Base-by-base conservation (phyloP, 164 flowering plant species). In the Vitis vinifera region DNA sequence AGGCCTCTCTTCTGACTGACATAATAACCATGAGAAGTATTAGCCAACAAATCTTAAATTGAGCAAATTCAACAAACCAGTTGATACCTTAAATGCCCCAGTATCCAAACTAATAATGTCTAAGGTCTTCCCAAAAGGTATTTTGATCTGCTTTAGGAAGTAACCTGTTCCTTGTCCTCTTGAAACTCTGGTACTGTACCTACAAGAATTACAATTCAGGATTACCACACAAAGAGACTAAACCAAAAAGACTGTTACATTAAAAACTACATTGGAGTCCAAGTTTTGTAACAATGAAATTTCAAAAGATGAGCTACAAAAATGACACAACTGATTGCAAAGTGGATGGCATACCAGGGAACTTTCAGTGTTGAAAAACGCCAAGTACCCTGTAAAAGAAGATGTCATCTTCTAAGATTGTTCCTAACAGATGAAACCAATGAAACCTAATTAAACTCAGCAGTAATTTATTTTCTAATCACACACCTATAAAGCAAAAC, bases 111-210 rank as follows among this genome's bases (percentile, higher is more conserved):
- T 77, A 67, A 87, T 75, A 60, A 87, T 64, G 62, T 86, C 87
- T 53, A 89, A 70, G 50, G 71, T 67, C 74, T 70, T 76, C 27
- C 78, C 83, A 70, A 49, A 44, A 48, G 80, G 77, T 27, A 86
- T 27, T 56, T 72, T 37, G 11, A 88, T 71, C 68, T 75, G 73
- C 82, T 85, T 77, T 8, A 61, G 63, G 68, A 86, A 83, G 67
- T 79, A 78, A 37, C 53, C 71, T 8, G 11, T 66, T 71, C 23
- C 82, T 60, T 61, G 62, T 31, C 69, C 73, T 65, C 73, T 69
- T 8, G 76, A 79, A 69, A 75, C 65, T 68, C 62, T 66, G 16
- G 93, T 86, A 17, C 79, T 68, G 79, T 85, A 87, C 96, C 96
- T 90, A 73, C 67, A 79, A 59, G 23, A 27, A 49, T n/a, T 53